These are phyloP conservation scores for Cordyceps sp. DNA, from an alignment of 2,329 filamentous ascomycete species.

Conservation along the genomic window DNA sequence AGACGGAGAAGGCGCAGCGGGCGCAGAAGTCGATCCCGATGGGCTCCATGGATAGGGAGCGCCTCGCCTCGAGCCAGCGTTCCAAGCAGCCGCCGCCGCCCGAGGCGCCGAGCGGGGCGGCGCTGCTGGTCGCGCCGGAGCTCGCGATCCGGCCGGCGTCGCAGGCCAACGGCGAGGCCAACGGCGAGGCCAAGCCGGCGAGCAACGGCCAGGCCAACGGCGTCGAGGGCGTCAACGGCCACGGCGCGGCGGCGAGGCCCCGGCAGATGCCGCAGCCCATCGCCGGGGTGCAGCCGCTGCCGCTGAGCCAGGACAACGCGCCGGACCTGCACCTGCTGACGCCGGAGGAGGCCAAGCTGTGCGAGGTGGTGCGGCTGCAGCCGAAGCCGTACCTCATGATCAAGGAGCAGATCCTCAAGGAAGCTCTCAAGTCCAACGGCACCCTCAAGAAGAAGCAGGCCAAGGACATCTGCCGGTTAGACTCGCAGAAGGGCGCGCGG, in stretches of 20 bases:
- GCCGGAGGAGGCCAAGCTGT: slow-evolving; percentile 71
- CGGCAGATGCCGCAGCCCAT: slow-evolving; percentile 39
- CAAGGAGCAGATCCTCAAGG: slow-evolving; percentile 82
- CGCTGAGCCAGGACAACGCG: slow-evolving; percentile 57
- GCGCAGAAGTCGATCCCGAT: slow-evolving; percentile 54
- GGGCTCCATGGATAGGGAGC: slow-evolving; percentile 69
- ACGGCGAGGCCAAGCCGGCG: slow-evolving; percentile 35
- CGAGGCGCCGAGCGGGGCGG: slow-evolving; percentile 60
- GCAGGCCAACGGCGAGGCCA: slow-evolving; percentile 14
- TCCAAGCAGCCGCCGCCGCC: slow-evolving; percentile 47
- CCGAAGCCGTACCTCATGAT: slow-evolving; percentile 92
- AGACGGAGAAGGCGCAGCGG: slow-evolving; percentile 67
- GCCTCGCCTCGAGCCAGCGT: slow-evolving; percentile 54
- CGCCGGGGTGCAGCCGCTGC: slow-evolving; percentile 44
- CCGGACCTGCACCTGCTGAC: slow-evolving; percentile 76
- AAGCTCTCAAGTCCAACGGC: slow-evolving; percentile 79
- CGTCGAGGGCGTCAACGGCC: slow-evolving; percentile 22
- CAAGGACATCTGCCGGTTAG: slow-evolving; percentile 68
- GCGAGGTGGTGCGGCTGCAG: slow-evolving; percentile 66
- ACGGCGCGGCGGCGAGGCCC: slow-evolving; percentile 20
- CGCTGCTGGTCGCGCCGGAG: slow-evolving; percentile 63
- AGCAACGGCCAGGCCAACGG: slow-evolving; percentile 37
- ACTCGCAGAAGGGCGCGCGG: slow-evolving; percentile 67
- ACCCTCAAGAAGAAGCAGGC: slow-evolving; percentile 87
- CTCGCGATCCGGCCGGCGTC: slow-evolving; percentile 43